phyloP scores from a whole-genome alignment of 768 basidiomycete genomes.

The Pulveroboletus sp. region DNA sequence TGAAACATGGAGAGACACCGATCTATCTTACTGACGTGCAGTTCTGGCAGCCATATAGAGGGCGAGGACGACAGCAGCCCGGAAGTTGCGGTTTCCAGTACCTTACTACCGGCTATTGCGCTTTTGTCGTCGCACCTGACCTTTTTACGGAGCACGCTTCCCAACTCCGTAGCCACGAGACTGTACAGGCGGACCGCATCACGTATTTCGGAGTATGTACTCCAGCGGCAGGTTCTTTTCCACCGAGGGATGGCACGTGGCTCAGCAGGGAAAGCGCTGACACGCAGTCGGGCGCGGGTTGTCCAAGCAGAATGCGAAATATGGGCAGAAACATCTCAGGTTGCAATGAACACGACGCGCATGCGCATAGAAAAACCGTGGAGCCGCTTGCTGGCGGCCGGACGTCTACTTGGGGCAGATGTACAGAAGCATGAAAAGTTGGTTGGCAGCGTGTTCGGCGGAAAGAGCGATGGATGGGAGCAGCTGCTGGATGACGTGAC shows the following conservation, averaged over 20 bases:
- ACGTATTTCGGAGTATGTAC: slow-evolving; percentile 69
- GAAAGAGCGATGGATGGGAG: slow-evolving; percentile 46
- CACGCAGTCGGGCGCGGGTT: slow-evolving; percentile 47
- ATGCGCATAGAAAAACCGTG: slow-evolving; percentile 70
- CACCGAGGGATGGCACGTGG: slow-evolving; percentile 60
- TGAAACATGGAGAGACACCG: background rate
- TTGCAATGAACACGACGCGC: slow-evolving; percentile 45
- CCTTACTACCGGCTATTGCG: slow-evolving; percentile 71
- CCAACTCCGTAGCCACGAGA: slow-evolving; percentile 48
- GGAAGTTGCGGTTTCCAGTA: slow-evolving; percentile 56
- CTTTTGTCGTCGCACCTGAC: slow-evolving; percentile 76
- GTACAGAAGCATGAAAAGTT: slow-evolving; percentile 31
- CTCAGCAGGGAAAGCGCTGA: slow-evolving; percentile 15
- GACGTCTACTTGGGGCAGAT: slow-evolving; percentile 59
- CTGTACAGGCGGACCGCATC: slow-evolving; percentile 74
- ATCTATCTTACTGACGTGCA: background rate
- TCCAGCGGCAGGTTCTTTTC: slow-evolving; percentile 78
- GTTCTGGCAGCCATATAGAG: slow-evolving; percentile 6
- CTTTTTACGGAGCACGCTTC: slow-evolving; percentile 60
- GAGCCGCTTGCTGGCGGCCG: slow-evolving; percentile 66
- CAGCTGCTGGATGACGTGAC: slow-evolving; percentile 40
- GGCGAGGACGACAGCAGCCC: slow-evolving; percentile 9
- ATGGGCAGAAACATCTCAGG: slow-evolving; percentile 77
- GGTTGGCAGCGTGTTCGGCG: slow-evolving; percentile 14
- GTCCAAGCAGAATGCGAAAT: slow-evolving; percentile 71